Evolutionary conservation across 2,329 filamentous ascomycete genomes (phyloP).

Genomic region (Aschersonia sp.): DNA sequence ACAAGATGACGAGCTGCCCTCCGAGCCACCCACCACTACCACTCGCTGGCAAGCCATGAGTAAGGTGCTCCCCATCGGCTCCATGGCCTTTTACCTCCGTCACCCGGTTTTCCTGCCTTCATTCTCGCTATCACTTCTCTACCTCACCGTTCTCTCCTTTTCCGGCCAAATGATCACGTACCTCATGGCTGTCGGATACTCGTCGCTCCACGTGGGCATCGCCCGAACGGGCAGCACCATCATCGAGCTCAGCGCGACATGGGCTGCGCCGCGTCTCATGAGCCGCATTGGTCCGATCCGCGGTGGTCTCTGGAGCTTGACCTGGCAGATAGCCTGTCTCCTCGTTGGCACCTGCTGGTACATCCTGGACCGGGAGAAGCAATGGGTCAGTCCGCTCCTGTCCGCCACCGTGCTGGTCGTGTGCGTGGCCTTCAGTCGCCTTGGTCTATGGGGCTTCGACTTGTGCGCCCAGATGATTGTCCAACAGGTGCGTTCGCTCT

Average conservation of each 20-base stretch:
- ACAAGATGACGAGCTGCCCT: not conserved
- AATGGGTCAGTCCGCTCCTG: slow-evolving; percentile 12
- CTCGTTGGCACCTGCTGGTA: slow-evolving; percentile 17
- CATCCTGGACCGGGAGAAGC: slow-evolving; percentile 8
- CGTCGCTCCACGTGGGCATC: slow-evolving; percentile 34
- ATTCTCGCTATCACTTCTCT: slow-evolving; percentile 42
- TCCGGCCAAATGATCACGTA: slow-evolving; percentile 52
- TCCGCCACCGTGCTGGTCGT: slow-evolving; percentile 33
- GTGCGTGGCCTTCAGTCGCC: slow-evolving; percentile 38
- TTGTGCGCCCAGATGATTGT: slow-evolving; percentile 44
- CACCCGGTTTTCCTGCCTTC: slow-evolving; percentile 47
- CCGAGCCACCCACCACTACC: not conserved
- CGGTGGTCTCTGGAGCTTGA: slow-evolving; percentile 57
- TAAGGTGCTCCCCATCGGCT: slow-evolving; percentile 4
- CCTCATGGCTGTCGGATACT: slow-evolving; percentile 38
- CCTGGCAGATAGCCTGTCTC: slow-evolving; percentile 49
- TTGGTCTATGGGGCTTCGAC: slow-evolving; percentile 50
- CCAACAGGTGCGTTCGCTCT: slow-evolving; percentile 33
- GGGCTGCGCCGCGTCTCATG: slow-evolving; percentile 42
- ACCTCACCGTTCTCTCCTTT: slow-evolving; percentile 46
- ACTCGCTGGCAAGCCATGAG: not conserved
- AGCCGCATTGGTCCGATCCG: slow-evolving; percentile 40
- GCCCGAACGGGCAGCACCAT: slow-evolving; percentile 36
- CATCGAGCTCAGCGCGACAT: slow-evolving; percentile 47
- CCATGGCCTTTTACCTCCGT: slow-evolving; percentile 28